Evolutionary conservation across 768 basidiomycete genomes (phyloP).

Genomic region (Termitomyces sp.): DNA sequence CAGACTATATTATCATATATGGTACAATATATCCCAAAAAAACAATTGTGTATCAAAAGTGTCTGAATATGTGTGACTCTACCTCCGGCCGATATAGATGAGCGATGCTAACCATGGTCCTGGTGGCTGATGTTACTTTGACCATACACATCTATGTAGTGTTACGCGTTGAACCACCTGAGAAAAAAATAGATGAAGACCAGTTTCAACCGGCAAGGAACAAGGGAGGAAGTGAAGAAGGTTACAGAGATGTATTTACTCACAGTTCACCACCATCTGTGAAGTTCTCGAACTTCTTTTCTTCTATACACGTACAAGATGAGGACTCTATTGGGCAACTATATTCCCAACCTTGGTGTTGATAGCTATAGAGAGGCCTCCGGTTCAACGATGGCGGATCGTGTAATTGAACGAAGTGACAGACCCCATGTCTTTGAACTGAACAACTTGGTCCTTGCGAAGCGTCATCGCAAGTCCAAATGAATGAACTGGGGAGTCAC

Average conservation of each 20-base stretch:
- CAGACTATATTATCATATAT: constrained; percentile 26
- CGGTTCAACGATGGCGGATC: background rate
- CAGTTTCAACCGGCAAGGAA: too few relatives aligned
- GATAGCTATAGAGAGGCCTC: constrained; percentile 13
- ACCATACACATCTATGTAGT: background rate
- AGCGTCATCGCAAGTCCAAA: constrained; percentile 22
- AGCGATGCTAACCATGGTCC: too few relatives aligned
- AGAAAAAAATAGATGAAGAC: background rate
- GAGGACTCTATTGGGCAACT: constrained; percentile 16
- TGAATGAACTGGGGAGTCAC: constrained; percentile 23
- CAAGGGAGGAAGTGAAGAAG: background rate
- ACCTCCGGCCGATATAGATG: too few relatives aligned
- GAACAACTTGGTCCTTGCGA: constrained; percentile 22
- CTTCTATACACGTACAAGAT: constrained; percentile 19
- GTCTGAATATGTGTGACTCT: too few relatives aligned
- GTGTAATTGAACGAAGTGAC: background rate
- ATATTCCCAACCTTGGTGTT: constrained; percentile 23
- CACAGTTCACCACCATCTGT: constrained; percentile 8
- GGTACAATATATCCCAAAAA: too few relatives aligned
- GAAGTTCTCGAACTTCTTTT: constrained; percentile 12
- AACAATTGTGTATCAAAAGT: too few relatives aligned
- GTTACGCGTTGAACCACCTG: constrained; percentile 5
- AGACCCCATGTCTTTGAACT: constrained; percentile 21
- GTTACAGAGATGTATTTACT: background rate
- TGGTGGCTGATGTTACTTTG: constrained; percentile 8